Percentiles rank a stretch among this genome's conserved stretches.
Evolutionary conservation across 768 basidiomycete species (phyloP).

Genomic region (Termitomyces sp.): DNA sequence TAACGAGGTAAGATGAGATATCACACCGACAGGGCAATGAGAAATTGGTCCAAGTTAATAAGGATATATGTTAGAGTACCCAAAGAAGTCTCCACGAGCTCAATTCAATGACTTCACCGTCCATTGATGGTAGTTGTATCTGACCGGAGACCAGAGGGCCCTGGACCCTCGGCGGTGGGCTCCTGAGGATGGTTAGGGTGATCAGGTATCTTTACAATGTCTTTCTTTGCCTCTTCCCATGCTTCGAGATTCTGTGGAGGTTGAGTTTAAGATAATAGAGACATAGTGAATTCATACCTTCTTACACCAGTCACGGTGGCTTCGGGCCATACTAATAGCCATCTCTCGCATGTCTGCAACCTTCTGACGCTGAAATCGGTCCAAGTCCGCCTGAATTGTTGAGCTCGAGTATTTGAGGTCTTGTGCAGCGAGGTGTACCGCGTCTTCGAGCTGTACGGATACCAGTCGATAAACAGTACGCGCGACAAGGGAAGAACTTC

Average conservation of each 20-base stretch:
- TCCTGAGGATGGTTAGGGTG: conserved; percentile 70
- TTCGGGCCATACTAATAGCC: conserved; percentile 83
- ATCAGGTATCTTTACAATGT: conserved; percentile 84
- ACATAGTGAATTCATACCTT: conserved; percentile 51
- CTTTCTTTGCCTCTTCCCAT: conserved; percentile 94
- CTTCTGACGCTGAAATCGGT: conserved; percentile 98
- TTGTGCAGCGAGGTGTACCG: conserved; percentile 84
- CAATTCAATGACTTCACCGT: conserved; percentile 22
- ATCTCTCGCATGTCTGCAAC: conserved; percentile 95
- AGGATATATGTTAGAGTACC: conserved; percentile 11
- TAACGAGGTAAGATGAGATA: neutral
- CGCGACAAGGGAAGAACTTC: conserved; percentile 13
- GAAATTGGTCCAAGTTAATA: conserved; percentile 6
- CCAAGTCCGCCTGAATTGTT: conserved; percentile 95
- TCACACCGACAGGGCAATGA: neutral
- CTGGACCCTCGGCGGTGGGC: conserved; percentile 24
- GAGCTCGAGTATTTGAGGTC: conserved; percentile 96
- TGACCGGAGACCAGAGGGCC: conserved; percentile 40
- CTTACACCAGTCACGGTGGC: conserved; percentile 95
- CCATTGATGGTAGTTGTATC: conserved; percentile 72
- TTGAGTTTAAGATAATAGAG: neutral
- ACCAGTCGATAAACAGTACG: conserved; percentile 1
- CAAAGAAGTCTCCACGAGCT: neutral
- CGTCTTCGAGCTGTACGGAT: conserved; percentile 78
- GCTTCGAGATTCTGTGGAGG: conserved; percentile 82